Evolutionary conservation across 2,329 filamentous ascomycete species (phyloP), one percentile per base, ranked within the genome.

Genomic region (Colletotrichum plurivorum): DNA sequence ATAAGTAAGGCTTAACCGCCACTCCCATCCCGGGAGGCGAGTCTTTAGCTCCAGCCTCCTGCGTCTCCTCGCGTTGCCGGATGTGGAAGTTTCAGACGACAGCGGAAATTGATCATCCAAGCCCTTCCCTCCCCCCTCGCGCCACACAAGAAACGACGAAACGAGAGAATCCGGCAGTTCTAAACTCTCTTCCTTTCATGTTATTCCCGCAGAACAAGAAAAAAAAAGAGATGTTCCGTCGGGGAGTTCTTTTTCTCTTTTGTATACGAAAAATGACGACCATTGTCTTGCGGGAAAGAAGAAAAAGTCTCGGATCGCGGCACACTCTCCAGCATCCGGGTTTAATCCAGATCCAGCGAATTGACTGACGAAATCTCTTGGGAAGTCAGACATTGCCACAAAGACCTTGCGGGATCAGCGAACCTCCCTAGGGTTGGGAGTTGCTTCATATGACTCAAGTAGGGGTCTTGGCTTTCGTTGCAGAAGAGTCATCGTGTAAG

Each of bases 31-130:
- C 45, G 16, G 16, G 8, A 46, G 25, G n/a, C 51, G 0, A 16
- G 22, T 22, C 22, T 2, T 53, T 36, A 12, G 51, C 51, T 13
- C 12, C 27, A n/a, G n/a, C n/a, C n/a, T 7, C 25, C 15, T n/a
- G 46, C 10, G 22, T 16, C 13, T 4, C 6, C 16, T 53, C 52
- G 16, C 31, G 52, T 3, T 27, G 52, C 52, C 52, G 52, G 52
- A 54, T 54, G 52, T n/a, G 52, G 52, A 36, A 41, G n/a, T 15
- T 15, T 16, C 16, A 54, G 52, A 36, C 31, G 52, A 39, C 52
- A 3, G 13, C 52, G 31, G 52, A 54, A 36, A 54, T 31, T 15
- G 52, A 54, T 54, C 27, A 39, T 15, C 52, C 27, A 12, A 25
- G 22, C 22, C 22, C 3, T 25, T 5, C 22, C 22, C 3, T 25